Conservation (phyloP, 805 yeast genomes). For the Ogataea minuta region DNA sequence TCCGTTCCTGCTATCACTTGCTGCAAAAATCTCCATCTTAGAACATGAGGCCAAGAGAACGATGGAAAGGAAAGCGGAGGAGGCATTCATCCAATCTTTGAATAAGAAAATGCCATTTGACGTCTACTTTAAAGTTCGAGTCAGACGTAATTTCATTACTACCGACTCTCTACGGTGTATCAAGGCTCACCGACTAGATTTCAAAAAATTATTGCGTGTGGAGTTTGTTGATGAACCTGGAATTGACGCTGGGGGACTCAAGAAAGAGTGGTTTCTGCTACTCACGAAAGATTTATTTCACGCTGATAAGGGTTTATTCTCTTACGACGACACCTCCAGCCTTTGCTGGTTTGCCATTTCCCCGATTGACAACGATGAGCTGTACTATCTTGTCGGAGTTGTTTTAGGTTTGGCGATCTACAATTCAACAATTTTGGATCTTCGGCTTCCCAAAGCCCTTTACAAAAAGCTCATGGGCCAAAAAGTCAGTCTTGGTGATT, state of each 20-base stretch:
- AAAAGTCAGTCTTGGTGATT: slow-evolving; percentile 61
- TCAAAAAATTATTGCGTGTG: slow-evolving; percentile 72
- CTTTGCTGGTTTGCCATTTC: slow-evolving; percentile 70
- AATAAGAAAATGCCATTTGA: slow-evolving; percentile 60
- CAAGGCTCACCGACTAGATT: slow-evolving; percentile 52
- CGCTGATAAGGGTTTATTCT: slow-evolving; percentile 66
- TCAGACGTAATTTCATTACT: slow-evolving; percentile 65
- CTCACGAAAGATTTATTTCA: slow-evolving; percentile 68
- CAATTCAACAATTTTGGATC: slow-evolving; percentile 82
- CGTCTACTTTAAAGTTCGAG: slow-evolving; percentile 64
- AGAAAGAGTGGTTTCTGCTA: slow-evolving; percentile 89
- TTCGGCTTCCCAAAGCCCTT: slow-evolving; percentile 70
- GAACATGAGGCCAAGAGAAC: slow-evolving; percentile 78
- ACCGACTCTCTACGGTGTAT: slow-evolving; percentile 72
- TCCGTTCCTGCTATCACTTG: slow-evolving; percentile 79
- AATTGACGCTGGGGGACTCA: slow-evolving; percentile 91
- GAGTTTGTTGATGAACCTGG: slow-evolving; percentile 90
- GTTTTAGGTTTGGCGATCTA: slow-evolving; percentile 87
- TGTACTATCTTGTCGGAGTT: slow-evolving; percentile 78
- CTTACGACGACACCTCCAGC: slow-evolving; percentile 64
- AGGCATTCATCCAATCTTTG: slow-evolving; percentile 76
- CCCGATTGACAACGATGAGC: slow-evolving; percentile 46
- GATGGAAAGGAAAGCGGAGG: slow-evolving; percentile 87
- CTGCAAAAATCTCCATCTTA: slow-evolving; percentile 74
- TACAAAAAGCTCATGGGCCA: slow-evolving; percentile 69